Evolutionary conservation across 129 eudicot species (phyloP).

Genomic region (Flaveria linearis): DNA sequence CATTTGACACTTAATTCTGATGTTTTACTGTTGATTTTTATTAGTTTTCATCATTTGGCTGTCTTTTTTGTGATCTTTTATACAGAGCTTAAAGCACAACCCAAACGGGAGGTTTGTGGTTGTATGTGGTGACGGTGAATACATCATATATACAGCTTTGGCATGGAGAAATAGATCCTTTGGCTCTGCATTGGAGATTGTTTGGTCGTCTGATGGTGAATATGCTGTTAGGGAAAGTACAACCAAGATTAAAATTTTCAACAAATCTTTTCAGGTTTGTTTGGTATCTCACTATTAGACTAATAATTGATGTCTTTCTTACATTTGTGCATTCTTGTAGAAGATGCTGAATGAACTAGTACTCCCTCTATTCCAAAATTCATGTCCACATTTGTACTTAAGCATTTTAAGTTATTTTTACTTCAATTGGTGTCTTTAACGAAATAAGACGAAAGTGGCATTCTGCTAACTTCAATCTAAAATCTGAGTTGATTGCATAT

Average conservation of each 20-base stretch:
- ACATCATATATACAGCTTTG: conserved; percentile 92
- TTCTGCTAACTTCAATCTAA: not conserved
- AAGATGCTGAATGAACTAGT: conserved; percentile 4
- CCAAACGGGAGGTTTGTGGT: conserved; percentile 99
- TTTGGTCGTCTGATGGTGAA: conserved; percentile 97
- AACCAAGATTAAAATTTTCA: conserved; percentile 82
- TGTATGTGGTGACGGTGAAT: conserved; percentile 98
- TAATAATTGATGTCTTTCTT: not conserved
- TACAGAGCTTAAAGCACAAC: conserved; percentile 93
- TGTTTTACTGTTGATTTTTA: not conserved
- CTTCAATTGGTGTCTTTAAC: not conserved
- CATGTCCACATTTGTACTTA: not conserved
- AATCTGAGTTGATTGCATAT: not conserved
- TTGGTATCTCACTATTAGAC: conserved; percentile 4
- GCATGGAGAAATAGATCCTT: conserved; percentile 99
- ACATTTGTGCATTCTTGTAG: conserved; percentile 18
- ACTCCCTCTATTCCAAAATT: not conserved
- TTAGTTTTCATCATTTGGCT: conserved; percentile 1
- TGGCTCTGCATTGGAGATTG: conserved; percentile 97
- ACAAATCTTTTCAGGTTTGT: conserved; percentile 83
- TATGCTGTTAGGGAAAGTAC: conserved; percentile 98
- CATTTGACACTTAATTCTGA: conserved; percentile 1
- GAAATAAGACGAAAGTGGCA: not conserved
- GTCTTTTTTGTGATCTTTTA: conserved; percentile 2
- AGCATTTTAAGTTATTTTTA: not conserved